Evolutionary conservation across 2,329 filamentous ascomycete species (phyloP).

Genomic region (Ceratocystis cacaofunesta): DNA sequence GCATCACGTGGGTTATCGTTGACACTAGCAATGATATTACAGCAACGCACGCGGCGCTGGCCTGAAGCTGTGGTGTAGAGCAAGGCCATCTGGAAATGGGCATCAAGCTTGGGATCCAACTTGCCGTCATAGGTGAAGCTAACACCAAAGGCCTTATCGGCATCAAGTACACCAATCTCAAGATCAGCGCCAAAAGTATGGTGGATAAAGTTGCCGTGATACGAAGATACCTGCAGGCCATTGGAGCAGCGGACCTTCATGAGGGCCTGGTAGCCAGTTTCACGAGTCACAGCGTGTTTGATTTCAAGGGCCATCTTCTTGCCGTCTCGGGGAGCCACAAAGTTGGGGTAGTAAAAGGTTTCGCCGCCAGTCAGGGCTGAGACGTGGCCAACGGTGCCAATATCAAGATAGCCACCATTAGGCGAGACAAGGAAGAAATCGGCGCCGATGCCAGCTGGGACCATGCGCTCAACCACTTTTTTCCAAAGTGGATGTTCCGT

Average conservation of each 20-base stretch:
- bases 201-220: constrained; percentile 92
- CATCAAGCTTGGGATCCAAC: constrained; percentile 89
- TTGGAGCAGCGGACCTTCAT: constrained; percentile 99
- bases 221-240: constrained; percentile 81
- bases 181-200: constrained; percentile 90
- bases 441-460: constrained; percentile 68
- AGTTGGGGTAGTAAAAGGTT: constrained; percentile 94
- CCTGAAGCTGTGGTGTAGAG: constrained; percentile 87
- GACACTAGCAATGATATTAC: constrained; percentile 84
- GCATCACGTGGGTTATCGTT: constrained; percentile 69
- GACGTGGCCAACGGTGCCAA: constrained; percentile 82
- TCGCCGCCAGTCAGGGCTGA: constrained; percentile 85
- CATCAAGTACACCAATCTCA: constrained; percentile 81
- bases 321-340: constrained; percentile 72
- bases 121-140: constrained; percentile 94
- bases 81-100: constrained; percentile 90
- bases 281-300: constrained; percentile 68
- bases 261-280: constrained; percentile 87
- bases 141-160: constrained; percentile 83
- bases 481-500: constrained; percentile 83
- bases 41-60: constrained; percentile 79
- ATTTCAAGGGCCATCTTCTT: constrained; percentile 75
- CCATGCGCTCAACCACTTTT: constrained; percentile 76
- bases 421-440: constrained; percentile 93
- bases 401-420: constrained; percentile 78